Evolutionary conservation across 768 basidiomycete species (phyloP), one percentile per base, ranked within the genome.

Genomic region (Pleurotus djamor): DNA sequence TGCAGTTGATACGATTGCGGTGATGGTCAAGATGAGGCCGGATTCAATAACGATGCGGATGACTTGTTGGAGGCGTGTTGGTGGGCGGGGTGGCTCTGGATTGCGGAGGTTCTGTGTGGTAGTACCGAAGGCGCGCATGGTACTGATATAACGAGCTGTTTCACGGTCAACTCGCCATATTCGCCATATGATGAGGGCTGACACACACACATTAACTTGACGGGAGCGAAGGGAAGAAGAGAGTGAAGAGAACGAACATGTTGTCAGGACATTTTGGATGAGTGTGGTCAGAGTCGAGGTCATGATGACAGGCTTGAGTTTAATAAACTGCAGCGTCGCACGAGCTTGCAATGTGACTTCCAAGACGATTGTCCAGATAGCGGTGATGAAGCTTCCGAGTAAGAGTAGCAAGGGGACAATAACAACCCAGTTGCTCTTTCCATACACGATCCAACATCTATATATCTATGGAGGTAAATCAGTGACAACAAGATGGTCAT

Each of bases 11-110:
- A 62, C 52, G 28, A 64, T 32, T 8, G 61, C 63, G 16, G 48
- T 43, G 16, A 57, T 32, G 5, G 63, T 64, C 28, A 62, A 62
- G 37, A 62, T 44, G 14, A 52, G 3, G 34, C 61, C 63, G 0
- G 63, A 61, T 35, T 64, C 63, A 36, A 60, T 49, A 5, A 64
- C 48, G 44, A 64, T 62, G 47, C 58, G 57, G 5, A 62, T 64
- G 14, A 62, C 59, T 17, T 50, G 49, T 21, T 62, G 61, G 33
- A 62, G 47, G n/a, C n/a, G n/a, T n/a, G n/a, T n/a, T n/a, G n/a
- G n/a, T n/a, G n/a, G n/a, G n/a, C n/a, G n/a, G n/a, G n/a, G n/a
- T n/a, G n/a, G n/a, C n/a, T 43, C 36, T 59, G 7, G 61, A 32
- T 16, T n/a, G n/a, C n/a, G n/a, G n/a, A n/a, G n/a, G n/a, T n/a